These are phyloP conservation scores for Trichophyton simii DNA, from an alignment of 2,329 filamentous ascomycete species.

Conservation along the genomic window DNA sequence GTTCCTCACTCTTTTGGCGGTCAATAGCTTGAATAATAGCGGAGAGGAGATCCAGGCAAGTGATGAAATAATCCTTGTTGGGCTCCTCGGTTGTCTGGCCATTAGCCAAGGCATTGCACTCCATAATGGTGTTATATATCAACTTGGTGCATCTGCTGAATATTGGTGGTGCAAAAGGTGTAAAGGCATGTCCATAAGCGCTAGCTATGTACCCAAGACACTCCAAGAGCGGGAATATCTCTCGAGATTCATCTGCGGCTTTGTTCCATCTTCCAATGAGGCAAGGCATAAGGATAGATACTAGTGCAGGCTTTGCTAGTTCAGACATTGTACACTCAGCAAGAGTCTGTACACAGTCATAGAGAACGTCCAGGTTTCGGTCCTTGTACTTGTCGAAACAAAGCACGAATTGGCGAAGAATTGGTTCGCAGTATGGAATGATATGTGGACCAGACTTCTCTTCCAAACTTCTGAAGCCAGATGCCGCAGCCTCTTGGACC, in stretches of 20 bases:
- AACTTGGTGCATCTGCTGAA: slow-evolving; percentile 82
- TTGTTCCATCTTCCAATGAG: slow-evolving; percentile 79
- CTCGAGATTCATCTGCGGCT: slow-evolving; percentile 75
- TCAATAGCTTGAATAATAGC: slow-evolving; percentile 85
- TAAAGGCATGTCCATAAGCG: slow-evolving; percentile 68
- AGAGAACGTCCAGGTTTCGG: slow-evolving; percentile 96
- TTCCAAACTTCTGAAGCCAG: slow-evolving; percentile 89
- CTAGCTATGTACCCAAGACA: slow-evolving; percentile 89
- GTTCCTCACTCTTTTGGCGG: slow-evolving; percentile 55
- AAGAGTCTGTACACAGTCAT: slow-evolving; percentile 94
- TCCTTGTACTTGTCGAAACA: slow-evolving; percentile 97
- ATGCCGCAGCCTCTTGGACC: slow-evolving; percentile 91
- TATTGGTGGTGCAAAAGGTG: slow-evolving; percentile 73
- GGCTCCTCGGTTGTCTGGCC: slow-evolving; percentile 62
- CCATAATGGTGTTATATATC: slow-evolving; percentile 81
- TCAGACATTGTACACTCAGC: slow-evolving; percentile 79
- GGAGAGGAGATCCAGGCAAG: slow-evolving; percentile 83
- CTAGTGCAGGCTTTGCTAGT: slow-evolving; percentile 68
- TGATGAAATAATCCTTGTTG: slow-evolving; percentile 94
- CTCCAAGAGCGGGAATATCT: slow-evolving; percentile 90
- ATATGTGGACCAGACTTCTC: slow-evolving; percentile 77
- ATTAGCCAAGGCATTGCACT: slow-evolving; percentile 56
- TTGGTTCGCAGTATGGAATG: slow-evolving; percentile 75
- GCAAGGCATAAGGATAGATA: slow-evolving; percentile 80
- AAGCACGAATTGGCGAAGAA: slow-evolving; percentile 79